These are phyloP conservation scores for Hamigera avellanea DNA, from an alignment of 495 filamentous ascomycete genomes.

Conservation along the genomic window DNA sequence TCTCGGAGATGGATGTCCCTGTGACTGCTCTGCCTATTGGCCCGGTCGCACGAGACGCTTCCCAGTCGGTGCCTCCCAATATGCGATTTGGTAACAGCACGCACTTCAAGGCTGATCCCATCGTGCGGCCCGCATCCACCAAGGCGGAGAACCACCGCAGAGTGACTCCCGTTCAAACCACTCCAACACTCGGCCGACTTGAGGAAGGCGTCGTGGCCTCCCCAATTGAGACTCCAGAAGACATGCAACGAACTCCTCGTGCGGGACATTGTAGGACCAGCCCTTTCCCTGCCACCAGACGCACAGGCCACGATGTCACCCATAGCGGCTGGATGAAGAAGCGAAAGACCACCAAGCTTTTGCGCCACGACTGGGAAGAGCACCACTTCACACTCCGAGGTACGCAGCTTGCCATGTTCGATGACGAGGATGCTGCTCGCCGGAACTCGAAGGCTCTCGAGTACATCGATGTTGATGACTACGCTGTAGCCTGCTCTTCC, in stretches of 20 bases:
- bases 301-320: slow-evolving; percentile 29
- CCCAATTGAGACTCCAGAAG: slow-evolving; percentile 22
- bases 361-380: slow-evolving; percentile 91
- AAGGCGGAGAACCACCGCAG: slow-evolving; percentile 7
- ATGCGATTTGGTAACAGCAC: slow-evolving; percentile 47
- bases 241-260: slow-evolving; percentile 18
- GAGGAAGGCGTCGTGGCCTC: slow-evolving; percentile 8
- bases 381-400: slow-evolving; percentile 77
- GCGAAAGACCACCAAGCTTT: slow-evolving; percentile 73
- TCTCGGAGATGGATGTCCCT: slow-evolving; percentile 85
- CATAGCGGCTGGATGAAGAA: slow-evolving; percentile 90
- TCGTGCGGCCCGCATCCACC: slow-evolving; percentile 12
- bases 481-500: slow-evolving; percentile 81
- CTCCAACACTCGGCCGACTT: slow-evolving; percentile 6
- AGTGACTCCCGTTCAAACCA: slow-evolving; percentile 1
- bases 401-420: slow-evolving; percentile 74
- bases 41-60: slow-evolving; percentile 57
- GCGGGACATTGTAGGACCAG: slow-evolving; percentile 11
- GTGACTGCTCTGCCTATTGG: slow-evolving; percentile 60
- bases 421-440: slow-evolving; percentile 43
- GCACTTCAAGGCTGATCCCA: slow-evolving; percentile 4
- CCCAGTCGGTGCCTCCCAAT: slow-evolving; percentile 86
- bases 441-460: slow-evolving; percentile 48
- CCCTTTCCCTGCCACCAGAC: slow-evolving; percentile 11
- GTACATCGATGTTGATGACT: slow-evolving; percentile 89